Evolutionary conservation across 495 filamentous ascomycete genomes (phyloP).

Genomic region (Tuber melanosporum): DNA sequence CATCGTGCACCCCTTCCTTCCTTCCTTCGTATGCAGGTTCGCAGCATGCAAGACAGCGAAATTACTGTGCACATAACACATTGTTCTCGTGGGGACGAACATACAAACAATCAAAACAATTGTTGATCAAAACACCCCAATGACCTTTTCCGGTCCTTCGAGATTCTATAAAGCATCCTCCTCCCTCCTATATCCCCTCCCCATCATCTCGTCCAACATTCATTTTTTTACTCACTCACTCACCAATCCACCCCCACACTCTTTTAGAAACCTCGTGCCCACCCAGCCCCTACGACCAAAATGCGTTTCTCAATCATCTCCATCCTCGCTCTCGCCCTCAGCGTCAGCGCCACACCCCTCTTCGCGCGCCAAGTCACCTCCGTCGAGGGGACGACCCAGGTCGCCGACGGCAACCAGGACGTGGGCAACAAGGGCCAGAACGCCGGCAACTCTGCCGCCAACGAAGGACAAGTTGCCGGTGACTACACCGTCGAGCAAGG

Average conservation of each 20-base stretch:
- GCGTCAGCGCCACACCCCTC: slow-evolving; percentile 18
- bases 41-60: not conserved
- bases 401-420: slow-evolving; percentile 24
- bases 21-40: not conserved
- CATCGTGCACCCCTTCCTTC: not conserved
- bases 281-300: not conserved
- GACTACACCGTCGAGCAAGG: slow-evolving; percentile 24
- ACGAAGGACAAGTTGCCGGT: too few relatives aligned
- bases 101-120: not conserved
- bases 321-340: slow-evolving; percentile 20
- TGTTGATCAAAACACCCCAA: not conserved
- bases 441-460: too few relatives aligned
- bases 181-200: not conserved
- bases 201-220: not conserved
- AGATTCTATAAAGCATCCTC: too few relatives aligned
- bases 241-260: not conserved
- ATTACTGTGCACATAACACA: not conserved
- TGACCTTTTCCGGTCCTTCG: too few relatives aligned
- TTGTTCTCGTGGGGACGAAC: too few relatives aligned
- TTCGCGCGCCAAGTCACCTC: slow-evolving; percentile 14
- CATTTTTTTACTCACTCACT: not conserved
- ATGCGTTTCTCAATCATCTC: slow-evolving; percentile 24
- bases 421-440: slow-evolving; percentile 37
- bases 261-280: not conserved
- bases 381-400: slow-evolving; percentile 7